phyloP scores from a whole-genome alignment of 2,329 filamentous ascomycete genomes.

The Talaromyces sp. region DNA sequence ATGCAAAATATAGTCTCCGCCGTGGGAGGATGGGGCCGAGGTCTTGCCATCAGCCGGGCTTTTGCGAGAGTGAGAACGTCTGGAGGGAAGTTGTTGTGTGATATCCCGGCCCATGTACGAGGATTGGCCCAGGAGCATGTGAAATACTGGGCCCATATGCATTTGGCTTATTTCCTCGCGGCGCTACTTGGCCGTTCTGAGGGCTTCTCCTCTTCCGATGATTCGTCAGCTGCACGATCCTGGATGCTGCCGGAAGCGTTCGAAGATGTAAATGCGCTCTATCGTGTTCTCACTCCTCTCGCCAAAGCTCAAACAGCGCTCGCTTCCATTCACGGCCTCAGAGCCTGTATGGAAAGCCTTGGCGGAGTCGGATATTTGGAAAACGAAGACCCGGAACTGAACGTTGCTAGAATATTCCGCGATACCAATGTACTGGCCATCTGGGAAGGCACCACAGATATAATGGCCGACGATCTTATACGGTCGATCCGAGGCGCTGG shows the following conservation, averaged over 20 bases:
- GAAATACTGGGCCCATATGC: conserved; percentile 32
- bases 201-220: conserved; percentile 16
- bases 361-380: conserved; percentile 28
- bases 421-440: conserved; percentile 50
- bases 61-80: conserved; percentile 36
- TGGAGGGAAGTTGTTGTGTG: conserved; percentile 29
- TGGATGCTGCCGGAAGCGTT: conserved; percentile 17
- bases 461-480: conserved; percentile 52
- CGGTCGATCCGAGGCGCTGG: conserved; percentile 16
- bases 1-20: conserved; percentile 37
- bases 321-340: conserved; percentile 16
- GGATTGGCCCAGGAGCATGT: conserved; percentile 33
- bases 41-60: conserved; percentile 34
- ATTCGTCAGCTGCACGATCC: conserved; percentile 8
- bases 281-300: conserved; percentile 28
- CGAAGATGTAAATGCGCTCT: conserved; percentile 16
- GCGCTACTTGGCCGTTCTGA: conserved; percentile 30
- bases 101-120: conserved; percentile 37
- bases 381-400: conserved; percentile 51
- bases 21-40: conserved; percentile 32
- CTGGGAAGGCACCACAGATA: conserved; percentile 67
- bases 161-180: conserved; percentile 31
- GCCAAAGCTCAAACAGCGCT: conserved; percentile 25
- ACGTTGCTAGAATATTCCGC: conserved; percentile 59
- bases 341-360: conserved; percentile 26